Percentiles rank a stretch among this genome's conserved stretches.
Conservation (phyloP, 768 basidiomycete genomes). For the Amanita rubescens region DNA sequence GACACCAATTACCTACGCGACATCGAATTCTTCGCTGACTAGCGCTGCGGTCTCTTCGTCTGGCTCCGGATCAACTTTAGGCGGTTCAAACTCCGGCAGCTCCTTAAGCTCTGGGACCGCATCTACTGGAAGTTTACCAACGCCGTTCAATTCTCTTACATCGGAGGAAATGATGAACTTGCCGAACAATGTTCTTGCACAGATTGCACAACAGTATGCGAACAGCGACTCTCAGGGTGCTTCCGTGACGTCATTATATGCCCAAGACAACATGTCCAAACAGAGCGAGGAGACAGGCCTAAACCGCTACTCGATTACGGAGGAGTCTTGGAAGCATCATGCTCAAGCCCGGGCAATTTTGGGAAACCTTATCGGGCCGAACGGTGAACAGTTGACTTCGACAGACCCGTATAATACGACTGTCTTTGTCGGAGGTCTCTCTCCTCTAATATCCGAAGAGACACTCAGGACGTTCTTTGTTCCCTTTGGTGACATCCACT, state of each 20-base stretch:
- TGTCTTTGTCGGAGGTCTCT: conserved; percentile 88
- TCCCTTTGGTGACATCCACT: conserved; percentile 91
- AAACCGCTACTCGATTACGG: conserved; percentile 51
- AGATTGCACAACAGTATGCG: conserved; percentile 42
- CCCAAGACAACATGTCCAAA: conserved; percentile 31
- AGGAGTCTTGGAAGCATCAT: conserved; percentile 82
- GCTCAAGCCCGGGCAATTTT: conserved; percentile 78
- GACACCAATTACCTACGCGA: conserved; percentile 51
- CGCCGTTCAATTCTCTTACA: conserved; percentile 39
- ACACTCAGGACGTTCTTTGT: conserved; percentile 85
- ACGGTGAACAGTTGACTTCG: conserved; percentile 79
- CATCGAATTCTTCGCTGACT: conserved; percentile 28
- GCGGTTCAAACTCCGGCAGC: conserved; percentile 42
- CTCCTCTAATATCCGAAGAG: conserved; percentile 85
- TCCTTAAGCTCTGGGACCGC: conserved; percentile 47
- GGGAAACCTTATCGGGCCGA: conserved; percentile 78
- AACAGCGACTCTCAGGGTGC: conserved; percentile 23
- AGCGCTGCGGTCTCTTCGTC: conserved; percentile 34
- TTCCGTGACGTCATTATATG: conserved; percentile 33
- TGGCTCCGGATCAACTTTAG: conserved; percentile 40
- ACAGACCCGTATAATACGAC: conserved; percentile 96
- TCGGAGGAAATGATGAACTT: conserved; percentile 49
- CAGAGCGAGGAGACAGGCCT: conserved; percentile 28
- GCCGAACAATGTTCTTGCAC: conserved; percentile 37
- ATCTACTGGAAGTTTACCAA: conserved; percentile 43